Evolutionary conservation across 305 asterid species (phyloP), one percentile per base, ranked within the genome.

Genomic region (Ilex paraguariensis): DNA sequence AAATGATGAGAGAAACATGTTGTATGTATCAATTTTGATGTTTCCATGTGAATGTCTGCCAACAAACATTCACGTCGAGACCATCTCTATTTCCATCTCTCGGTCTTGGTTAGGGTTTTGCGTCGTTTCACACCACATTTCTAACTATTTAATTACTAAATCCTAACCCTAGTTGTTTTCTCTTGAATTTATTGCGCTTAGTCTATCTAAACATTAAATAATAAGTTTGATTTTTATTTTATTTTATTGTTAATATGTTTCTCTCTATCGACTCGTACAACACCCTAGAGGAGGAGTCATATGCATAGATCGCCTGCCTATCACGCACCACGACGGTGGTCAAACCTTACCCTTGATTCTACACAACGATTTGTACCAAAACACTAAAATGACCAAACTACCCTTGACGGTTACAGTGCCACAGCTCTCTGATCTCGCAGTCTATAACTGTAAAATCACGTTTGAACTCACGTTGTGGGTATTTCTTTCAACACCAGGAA

Each of bases 41-140:
- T 69, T 63, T 72, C 73, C 75, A 76, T 76, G 87, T 81, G 91
- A 86, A 86, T 84, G 84, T 79, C 77, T 77, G 70, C 84, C 82
- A 89, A 86, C 95, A 87, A 87, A 87, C 93, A 89, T 86, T 86
- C 96, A 87, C 87, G 95, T 89, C 63, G 91, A 84, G 73, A 77
- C 79, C 75, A 74, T 79, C 61, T 63, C 66, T 74, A 60, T 51
- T 62, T 77, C 66, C 72, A 60, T 51, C 51, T 77, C 84, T 78
- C 66, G 78, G 73, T 79, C 73, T 74, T 82, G 81, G 70, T 60
- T 75, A 70, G 77, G 81, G 71, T 66, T 75, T 75, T 64, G 69
- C 74, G 70, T 68, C 63, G 75, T 75, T 82, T 73, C 78, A 71
- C 78, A 79, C 74, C 51, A 51, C 17, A 60, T 59, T 56, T 65